phyloP scores from a whole-genome alignment of 2,329 filamentous ascomycete species.

The Aspergillus proliferans region DNA sequence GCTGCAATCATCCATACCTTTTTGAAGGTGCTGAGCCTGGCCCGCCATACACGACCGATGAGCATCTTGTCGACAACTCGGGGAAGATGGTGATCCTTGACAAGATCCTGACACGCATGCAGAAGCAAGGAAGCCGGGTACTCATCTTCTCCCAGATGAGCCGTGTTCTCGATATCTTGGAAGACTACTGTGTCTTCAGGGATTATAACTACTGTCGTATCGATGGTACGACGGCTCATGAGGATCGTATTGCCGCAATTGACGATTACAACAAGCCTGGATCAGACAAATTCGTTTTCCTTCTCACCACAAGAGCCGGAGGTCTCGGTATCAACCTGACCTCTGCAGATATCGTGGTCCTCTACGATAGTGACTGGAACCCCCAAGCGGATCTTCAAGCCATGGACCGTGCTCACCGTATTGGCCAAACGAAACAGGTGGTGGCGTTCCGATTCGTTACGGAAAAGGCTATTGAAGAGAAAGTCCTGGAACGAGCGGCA shows the following conservation, averaged over 20 bases:
- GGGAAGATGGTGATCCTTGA: constrained; percentile 98
- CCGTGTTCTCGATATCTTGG: constrained; percentile 88
- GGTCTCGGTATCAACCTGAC: constrained; percentile 96
- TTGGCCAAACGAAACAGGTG: constrained; percentile 97
- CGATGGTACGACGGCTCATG: constrained; percentile 91
- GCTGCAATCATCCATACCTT: constrained; percentile 96
- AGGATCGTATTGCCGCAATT: constrained; percentile 94
- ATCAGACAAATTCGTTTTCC: constrained; percentile 94
- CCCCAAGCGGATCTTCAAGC: constrained; percentile 96
- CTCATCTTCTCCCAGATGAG: constrained; percentile 99
- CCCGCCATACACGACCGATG: constrained; percentile 95
- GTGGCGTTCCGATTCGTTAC: constrained; percentile 95
- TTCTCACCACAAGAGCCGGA: constrained; percentile 91
- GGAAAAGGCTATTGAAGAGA: constrained; percentile 96
- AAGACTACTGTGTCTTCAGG: constrained; percentile 96
- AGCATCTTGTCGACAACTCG: constrained; percentile 86
- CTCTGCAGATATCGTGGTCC: constrained; percentile 85
- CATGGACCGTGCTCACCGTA: constrained; percentile 97
- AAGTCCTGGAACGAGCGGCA: constrained; percentile 90
- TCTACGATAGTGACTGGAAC: constrained; percentile 99
- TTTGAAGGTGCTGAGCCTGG: constrained; percentile 97
- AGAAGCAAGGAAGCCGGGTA: constrained; percentile 84
- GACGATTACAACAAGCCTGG: constrained; percentile 96
- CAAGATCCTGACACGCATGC: constrained; percentile 76
- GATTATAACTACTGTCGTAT: constrained; percentile 96